These are phyloP conservation scores for Termitomyces titanicus DNA, from an alignment of 768 basidiomycete species.

Conservation along the genomic window DNA sequence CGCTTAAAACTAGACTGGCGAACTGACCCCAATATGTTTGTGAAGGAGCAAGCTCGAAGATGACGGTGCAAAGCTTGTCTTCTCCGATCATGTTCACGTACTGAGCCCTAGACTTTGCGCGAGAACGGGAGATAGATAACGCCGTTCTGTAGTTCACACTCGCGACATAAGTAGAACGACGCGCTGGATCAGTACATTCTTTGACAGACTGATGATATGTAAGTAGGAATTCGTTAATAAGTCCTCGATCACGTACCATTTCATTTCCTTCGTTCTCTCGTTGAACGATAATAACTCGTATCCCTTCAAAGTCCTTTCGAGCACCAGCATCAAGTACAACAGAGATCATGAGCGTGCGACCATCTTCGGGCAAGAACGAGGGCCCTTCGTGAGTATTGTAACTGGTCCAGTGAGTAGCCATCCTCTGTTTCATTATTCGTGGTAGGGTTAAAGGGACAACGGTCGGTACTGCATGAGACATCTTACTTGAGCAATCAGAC, in stretches of 20 bases:
- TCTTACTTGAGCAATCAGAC: conserved; percentile 1
- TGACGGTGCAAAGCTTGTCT: conserved; percentile 3
- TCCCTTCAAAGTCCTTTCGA: conserved; percentile 3
- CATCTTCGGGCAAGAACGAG: conserved; percentile 6
- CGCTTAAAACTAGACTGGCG: background rate
- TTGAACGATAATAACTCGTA: conserved; percentile 7
- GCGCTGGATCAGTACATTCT: background rate
- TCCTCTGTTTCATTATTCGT: background rate
- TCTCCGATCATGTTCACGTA: background rate
- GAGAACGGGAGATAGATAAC: background rate
- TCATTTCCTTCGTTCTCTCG: background rate
- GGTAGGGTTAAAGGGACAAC: background rate
- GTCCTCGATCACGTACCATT: background rate
- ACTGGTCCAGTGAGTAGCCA: background rate
- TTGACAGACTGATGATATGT: background rate
- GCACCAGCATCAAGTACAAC: conserved; percentile 8
- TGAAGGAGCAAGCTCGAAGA: background rate
- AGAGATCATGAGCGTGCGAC: conserved; percentile 8
- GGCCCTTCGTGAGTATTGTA: conserved; percentile 4
- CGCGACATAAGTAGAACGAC: background rate
- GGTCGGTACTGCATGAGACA: background rate
- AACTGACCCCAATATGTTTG: conserved; percentile 8
- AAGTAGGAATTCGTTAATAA: background rate
- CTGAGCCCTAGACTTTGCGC: background rate
- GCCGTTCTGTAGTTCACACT: background rate